Evolutionary conservation across 176 grass and related monocot genomes (phyloP), one percentile per base, ranked within the genome.

Genomic region (Musa acuminata): DNA sequence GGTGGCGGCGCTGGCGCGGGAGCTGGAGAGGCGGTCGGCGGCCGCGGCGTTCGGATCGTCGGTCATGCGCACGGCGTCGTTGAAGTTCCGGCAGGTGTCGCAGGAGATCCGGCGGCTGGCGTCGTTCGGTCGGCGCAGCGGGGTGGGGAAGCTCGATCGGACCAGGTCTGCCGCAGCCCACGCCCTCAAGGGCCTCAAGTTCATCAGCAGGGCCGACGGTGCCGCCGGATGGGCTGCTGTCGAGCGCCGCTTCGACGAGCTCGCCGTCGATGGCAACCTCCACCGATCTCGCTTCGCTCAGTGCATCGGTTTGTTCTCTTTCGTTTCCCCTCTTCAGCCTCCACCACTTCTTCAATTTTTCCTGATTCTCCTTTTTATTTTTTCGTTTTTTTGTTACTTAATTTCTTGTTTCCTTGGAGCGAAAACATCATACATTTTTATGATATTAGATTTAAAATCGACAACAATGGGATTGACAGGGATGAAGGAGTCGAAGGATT

Each of bases 401-500:
- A 43, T 43, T 43, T 43, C 35, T 43, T 43, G 35, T 43, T 43
- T 43, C 35, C 35, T 43, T 43, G 35, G 35, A 43, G 3, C 2
- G 29, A 29, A 6, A 6, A 43, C 4, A 43, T 43, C 3, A 6
- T 43, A 6, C 35, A 43, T 43, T 43, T 43, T 43, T 43, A 43
- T 43, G 35, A 43, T 43, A 6, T 43, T 43, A 6, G 35, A 43
- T 5, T 43, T 43, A 43, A 43, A 43, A 43, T 43, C 5, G 4
- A 43, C 35, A 0, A 43, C 35, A 0, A 43, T 6, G 3, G 4
- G 35, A 77, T 83, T 48, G 76, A 81, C 81, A 96, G 92, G 92
- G 26, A 96, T 96, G 92, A 88, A 96, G 0, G 92, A 88, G 76
- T 96, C 92, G 19, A 88, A 96, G 43, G 92, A 96, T 26, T 96